Percentiles rank a stretch among this genome's conserved stretches.
Conservation (phyloP, 441 rosid species). For the Erysimum cheiri region DNA sequence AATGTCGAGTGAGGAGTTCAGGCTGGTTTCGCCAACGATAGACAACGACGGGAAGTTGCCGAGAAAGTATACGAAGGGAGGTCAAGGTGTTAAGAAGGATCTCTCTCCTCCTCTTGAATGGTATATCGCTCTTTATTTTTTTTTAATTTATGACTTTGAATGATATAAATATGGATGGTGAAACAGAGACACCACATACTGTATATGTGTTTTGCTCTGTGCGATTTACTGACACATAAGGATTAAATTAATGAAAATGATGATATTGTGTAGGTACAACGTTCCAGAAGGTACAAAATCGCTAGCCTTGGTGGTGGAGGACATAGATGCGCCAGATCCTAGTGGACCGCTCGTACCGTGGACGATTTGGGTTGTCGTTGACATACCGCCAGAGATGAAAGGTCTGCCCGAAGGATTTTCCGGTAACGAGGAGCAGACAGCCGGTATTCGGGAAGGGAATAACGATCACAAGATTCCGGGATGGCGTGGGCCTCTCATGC, state of each 20-base stretch:
- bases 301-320: constrained; percentile 78
- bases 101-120: constrained; percentile 48
- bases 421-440: constrained; percentile 53
- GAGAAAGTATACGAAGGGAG: constrained; percentile 44
- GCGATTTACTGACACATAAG: background rate
- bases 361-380: constrained; percentile 76
- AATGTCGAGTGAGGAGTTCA: constrained; percentile 44
- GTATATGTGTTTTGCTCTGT: too few species aligned
- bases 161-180: too few species aligned
- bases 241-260: background rate
- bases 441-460: constrained; percentile 65
- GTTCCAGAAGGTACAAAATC: constrained; percentile 67
- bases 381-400: constrained; percentile 67
- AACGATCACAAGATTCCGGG: constrained; percentile 78
- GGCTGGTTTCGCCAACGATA: constrained; percentile 46
- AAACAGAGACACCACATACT: too few species aligned
- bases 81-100: constrained; percentile 42
- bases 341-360: constrained; percentile 73
- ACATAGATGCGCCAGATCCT: constrained; percentile 80
- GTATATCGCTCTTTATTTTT: background rate
- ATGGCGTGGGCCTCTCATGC: constrained; percentile 72
- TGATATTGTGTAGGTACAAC: constrained; percentile 55
- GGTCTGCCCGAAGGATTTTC: constrained; percentile 78
- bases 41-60: constrained; percentile 44
- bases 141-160: background rate